Conservation (phyloP, 2,329 filamentous ascomycete genomes). For the Talaromyces sp. region DNA sequence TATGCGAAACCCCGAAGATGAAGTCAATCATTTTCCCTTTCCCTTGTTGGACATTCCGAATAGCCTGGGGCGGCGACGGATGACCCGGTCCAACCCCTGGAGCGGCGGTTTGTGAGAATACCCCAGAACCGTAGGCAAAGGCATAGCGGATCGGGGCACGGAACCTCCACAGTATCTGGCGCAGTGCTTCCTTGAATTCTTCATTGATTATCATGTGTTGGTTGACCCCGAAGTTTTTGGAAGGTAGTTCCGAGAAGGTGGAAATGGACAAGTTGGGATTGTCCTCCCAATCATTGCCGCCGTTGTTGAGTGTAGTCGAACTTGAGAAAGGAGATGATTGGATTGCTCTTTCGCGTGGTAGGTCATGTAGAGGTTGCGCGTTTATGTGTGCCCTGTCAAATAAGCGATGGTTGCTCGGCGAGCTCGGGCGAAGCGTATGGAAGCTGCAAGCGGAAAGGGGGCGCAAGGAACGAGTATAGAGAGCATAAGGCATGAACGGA, state of each 20-base stretch:
- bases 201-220: slow-evolving; percentile 95
- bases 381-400: background rate
- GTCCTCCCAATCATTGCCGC: slow-evolving; percentile 65
- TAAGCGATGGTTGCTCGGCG: background rate
- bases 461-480: background rate
- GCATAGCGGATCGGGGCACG: slow-evolving; percentile 90
- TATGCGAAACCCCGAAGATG: slow-evolving; percentile 91
- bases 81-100: slow-evolving; percentile 52
- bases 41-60: slow-evolving; percentile 79
- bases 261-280: slow-evolving; percentile 67
- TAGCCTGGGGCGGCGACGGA: slow-evolving; percentile 72
- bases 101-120: slow-evolving; percentile 72
- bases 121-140: slow-evolving; percentile 94
- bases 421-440: slow-evolving; percentile 3
- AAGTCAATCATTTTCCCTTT: slow-evolving; percentile 97
- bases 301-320: slow-evolving; percentile 9
- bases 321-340: slow-evolving; percentile 14
- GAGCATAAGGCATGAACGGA: background rate
- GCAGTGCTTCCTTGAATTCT: slow-evolving; percentile 87
- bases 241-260: slow-evolving; percentile 71
- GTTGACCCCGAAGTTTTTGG: slow-evolving; percentile 82
- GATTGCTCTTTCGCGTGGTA: background rate
- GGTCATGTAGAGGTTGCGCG: background rate
- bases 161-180: slow-evolving; percentile 86
- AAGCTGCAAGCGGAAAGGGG: background rate